Conservation (phyloP, 2,329 filamentous ascomycete species). For the Gnomoniopsis smithogilvyi region DNA sequence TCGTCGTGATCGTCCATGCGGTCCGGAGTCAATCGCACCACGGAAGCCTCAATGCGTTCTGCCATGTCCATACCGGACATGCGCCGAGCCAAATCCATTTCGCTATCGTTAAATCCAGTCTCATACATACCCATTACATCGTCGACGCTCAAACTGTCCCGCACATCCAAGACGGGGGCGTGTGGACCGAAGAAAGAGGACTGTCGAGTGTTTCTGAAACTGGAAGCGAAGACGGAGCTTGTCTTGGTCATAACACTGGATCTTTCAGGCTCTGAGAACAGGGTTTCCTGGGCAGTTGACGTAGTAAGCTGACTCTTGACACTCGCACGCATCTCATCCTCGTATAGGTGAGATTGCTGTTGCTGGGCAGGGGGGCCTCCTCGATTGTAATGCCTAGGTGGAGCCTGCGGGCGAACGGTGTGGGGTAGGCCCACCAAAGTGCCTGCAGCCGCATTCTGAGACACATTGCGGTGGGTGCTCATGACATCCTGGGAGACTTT, state of each 20-base stretch:
- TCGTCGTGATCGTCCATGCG: slow-evolving; percentile 17
- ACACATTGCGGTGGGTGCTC: slow-evolving; percentile 15
- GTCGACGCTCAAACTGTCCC: slow-evolving; percentile 58
- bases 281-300: slow-evolving; percentile 56
- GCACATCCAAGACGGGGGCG: slow-evolving; percentile 12
- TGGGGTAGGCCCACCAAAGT: slow-evolving; percentile 17
- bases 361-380: slow-evolving; percentile 16
- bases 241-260: slow-evolving; percentile 79
- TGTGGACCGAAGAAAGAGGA: slow-evolving; percentile 19
- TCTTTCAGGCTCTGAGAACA: slow-evolving; percentile 59
- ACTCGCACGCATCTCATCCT: slow-evolving; percentile 53
- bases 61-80: slow-evolving; percentile 16
- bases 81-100: slow-evolving; percentile 37
- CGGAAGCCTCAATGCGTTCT: background rate
- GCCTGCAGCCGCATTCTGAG: slow-evolving; percentile 17
- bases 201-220: slow-evolving; percentile 21
- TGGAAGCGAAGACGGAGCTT: slow-evolving; percentile 60
- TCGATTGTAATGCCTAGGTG: slow-evolving; percentile 12
- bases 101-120: slow-evolving; percentile 55
- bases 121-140: slow-evolving; percentile 71
- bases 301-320: slow-evolving; percentile 54
- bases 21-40: slow-evolving; percentile 9
- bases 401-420: slow-evolving; percentile 14
- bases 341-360: slow-evolving; percentile 39
- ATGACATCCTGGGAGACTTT: slow-evolving; percentile 15